Base-by-base conservation (phyloP, 805 yeast genomes). In the Candida nemodendra region DNA sequence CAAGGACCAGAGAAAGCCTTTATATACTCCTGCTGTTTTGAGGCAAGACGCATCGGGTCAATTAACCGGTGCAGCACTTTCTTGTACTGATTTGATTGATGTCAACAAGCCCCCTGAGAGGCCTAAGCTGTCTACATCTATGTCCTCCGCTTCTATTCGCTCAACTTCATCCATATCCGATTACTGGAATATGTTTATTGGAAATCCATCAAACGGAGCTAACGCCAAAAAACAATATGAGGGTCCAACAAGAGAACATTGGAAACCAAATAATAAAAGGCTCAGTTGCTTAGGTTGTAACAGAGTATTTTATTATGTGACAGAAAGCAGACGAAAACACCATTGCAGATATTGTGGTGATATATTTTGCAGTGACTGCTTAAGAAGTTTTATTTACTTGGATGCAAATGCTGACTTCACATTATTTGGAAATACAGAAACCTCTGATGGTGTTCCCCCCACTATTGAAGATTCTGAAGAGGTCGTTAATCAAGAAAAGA, bases 1-100 rank as follows among this genome's bases (percentile, higher is more conserved):
- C 44, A 78, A 79, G 40, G 83, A 82, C 32, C 90, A 88, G 46
- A 77, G 88, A 58, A 83, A 86, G 53, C 96, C 97, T 8, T 67
- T 90, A 67, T 90, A 88, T 54, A 71, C 84, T 0, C 98, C 98
- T 0, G 96, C 96, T 0, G 98, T 90, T 9, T 68, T 90, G 36
- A 73, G 86, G 48, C 70, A 41, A 1, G 59, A 51, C 25, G 34
- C 51, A 33, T 27, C 36, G 31, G 18, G 34, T 28, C 42, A 27
- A 32, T 27, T 19, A 24, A 13, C 48, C 2, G 24, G 40, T 12
- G 29, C 45, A 5, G 30, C 51, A 5, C 27, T 33, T 15, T 30
- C 30, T 5, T 18, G 44, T 17, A 21, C 42, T 3, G 50, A 46
- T 15, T 18, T 29, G n/a, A 29, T 44, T 11, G 50, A 45, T 35